Conservation (phyloP, 2,329 filamentous ascomycete genomes). For the Helminthosporium solani region DNA sequence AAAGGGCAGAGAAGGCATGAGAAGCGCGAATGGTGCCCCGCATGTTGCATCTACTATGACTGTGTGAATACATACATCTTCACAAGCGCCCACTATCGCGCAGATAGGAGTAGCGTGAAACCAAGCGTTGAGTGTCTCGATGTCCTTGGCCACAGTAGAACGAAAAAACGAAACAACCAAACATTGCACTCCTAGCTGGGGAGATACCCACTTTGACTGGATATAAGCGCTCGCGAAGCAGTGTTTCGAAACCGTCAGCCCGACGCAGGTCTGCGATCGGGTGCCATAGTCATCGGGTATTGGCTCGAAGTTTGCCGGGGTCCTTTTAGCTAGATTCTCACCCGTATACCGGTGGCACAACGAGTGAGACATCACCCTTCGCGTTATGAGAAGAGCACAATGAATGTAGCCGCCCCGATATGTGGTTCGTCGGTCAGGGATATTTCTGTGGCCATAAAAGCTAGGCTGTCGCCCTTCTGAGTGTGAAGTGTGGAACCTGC, state of each 20-base stretch:
- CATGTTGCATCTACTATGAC: background rate
- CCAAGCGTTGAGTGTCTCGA: slow-evolving; percentile 9
- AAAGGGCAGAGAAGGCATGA: background rate
- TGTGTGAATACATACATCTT: background rate
- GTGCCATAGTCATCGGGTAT: slow-evolving; percentile 15
- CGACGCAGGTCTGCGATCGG: slow-evolving; percentile 10
- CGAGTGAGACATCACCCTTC: slow-evolving; percentile 17
- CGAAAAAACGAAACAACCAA: slow-evolving; percentile 14
- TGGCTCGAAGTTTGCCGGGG: slow-evolving; percentile 25
- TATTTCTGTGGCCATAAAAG: slow-evolving; percentile 18
- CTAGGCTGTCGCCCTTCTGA: slow-evolving; percentile 23
- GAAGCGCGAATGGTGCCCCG: slow-evolving; percentile 3
- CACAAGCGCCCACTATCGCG: slow-evolving; percentile 20
- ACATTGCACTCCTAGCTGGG: slow-evolving; percentile 3
- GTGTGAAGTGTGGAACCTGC: slow-evolving; percentile 10
- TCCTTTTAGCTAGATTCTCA: slow-evolving; percentile 18
- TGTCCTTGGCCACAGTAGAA: slow-evolving; percentile 14
- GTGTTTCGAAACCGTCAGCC: slow-evolving; percentile 30
- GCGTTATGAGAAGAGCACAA: background rate
- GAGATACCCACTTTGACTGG: slow-evolving; percentile 15
- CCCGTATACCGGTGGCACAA: slow-evolving; percentile 18
- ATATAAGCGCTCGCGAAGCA: slow-evolving; percentile 19
- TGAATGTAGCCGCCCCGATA: background rate
- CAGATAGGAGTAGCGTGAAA: slow-evolving; percentile 25
- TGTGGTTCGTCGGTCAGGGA: slow-evolving; percentile 2